Evolutionary conservation across 163 green algal species (phyloP).

Genomic region (Chlamydomonas reinhardtii): DNA sequence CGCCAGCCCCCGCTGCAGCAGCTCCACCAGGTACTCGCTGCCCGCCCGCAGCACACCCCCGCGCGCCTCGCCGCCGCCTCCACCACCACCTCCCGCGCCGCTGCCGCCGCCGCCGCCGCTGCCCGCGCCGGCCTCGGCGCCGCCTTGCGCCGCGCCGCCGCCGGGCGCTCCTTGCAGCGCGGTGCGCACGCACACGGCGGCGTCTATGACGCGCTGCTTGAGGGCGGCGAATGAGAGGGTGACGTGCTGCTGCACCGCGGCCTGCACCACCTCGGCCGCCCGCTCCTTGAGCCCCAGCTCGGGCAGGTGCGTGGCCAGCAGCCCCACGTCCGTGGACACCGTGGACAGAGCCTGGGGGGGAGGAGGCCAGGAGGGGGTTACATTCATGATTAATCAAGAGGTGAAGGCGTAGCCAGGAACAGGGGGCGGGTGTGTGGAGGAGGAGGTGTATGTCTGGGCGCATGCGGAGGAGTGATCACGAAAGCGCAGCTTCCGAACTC

Average conservation of each 20-base stretch:
- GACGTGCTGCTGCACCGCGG: constrained; percentile 75
- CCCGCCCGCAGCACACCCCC: constrained; percentile 42
- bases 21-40: constrained; percentile 49
- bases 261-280: constrained; percentile 67
- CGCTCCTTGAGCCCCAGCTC: constrained; percentile 72
- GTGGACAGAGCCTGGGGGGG: constrained; percentile 66
- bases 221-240: constrained; percentile 73
- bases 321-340: constrained; percentile 71
- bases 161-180: not conserved
- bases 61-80: not conserved
- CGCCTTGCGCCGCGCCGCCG: not conserved
- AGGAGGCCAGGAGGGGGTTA: not conserved
- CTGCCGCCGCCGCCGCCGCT: too few relatives aligned
- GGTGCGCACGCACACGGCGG: constrained; percentile 16
- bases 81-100: not conserved
- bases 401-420: too few relatives aligned
- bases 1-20: constrained; percentile 59
- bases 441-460: not conserved
- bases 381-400: too few relatives aligned
- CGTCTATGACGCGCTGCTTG: constrained; percentile 61
- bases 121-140: not conserved
- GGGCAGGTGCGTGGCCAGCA: constrained; percentile 74
- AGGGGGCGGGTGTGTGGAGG: too few relatives aligned
- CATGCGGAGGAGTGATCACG: too few relatives aligned
- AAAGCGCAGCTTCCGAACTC: not conserved